These are phyloP conservation scores for Xylaria multiplex DNA, from an alignment of 2,329 filamentous ascomycete species.

Conservation along the genomic window DNA sequence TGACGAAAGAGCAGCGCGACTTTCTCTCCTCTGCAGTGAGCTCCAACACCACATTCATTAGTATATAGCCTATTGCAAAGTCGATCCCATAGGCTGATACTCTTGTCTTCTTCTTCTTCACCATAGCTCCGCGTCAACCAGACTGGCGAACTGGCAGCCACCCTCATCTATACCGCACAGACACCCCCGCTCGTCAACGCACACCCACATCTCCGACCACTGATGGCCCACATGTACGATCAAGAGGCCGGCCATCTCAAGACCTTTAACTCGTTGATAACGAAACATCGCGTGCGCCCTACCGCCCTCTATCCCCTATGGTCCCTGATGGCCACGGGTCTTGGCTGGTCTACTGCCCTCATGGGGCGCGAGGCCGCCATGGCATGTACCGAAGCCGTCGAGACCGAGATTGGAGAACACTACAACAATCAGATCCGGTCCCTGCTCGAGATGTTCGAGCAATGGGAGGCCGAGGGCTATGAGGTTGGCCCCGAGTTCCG, in stretches of 20 bases:
- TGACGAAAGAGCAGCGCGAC: conserved; percentile 75
- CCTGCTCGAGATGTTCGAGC: conserved; percentile 81
- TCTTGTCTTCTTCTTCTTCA: conserved; percentile 1
- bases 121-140: conserved; percentile 89
- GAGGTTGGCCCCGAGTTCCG: conserved; percentile 81
- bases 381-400: conserved; percentile 98
- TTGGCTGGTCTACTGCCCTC: conserved; percentile 90
- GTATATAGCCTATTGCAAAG: no score
- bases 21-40: conserved; percentile 79
- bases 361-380: conserved; percentile 95
- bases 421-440: conserved; percentile 92
- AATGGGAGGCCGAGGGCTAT: conserved; percentile 81
- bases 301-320: conserved; percentile 93
- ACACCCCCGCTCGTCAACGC: conserved; percentile 80
- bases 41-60: conserved; percentile 13
- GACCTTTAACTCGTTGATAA: conserved; percentile 85
- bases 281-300: conserved; percentile 88
- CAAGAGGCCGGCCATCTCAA: conserved; percentile 89
- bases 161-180: conserved; percentile 91
- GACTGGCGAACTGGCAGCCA: conserved; percentile 95
- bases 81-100: conserved; percentile 9
- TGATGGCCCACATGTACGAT: conserved; percentile 98
- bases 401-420: conserved; percentile 96
- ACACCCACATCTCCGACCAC: conserved; percentile 85
- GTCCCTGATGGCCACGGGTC: conserved; percentile 78